These are phyloP conservation scores for Drechslerella stenobrocha DNA, from an alignment of 2,329 filamentous ascomycete species.

Conservation along the genomic window DNA sequence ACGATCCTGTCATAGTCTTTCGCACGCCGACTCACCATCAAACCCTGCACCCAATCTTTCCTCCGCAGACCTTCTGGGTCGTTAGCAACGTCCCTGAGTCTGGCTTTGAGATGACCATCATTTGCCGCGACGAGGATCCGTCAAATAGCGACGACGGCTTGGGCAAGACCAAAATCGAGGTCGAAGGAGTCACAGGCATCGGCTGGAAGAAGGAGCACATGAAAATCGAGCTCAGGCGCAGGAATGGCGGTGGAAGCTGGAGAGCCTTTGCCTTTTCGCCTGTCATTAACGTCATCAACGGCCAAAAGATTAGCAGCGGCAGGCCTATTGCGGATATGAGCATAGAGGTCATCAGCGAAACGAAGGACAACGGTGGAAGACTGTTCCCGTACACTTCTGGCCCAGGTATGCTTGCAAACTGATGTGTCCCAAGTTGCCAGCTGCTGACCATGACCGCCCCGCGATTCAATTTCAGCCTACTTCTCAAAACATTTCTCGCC, in stretches of 20 bases:
- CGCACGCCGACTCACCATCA: slow-evolving; percentile 44
- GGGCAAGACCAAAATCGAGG: slow-evolving; percentile 40
- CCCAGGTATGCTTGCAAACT: slow-evolving; percentile 13
- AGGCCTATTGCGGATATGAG: slow-evolving; percentile 40
- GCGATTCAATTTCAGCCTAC: slow-evolving; percentile 11
- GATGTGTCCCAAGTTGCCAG: not conserved
- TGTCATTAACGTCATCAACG: slow-evolving; percentile 42
- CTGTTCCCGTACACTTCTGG: slow-evolving; percentile 37
- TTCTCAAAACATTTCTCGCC: slow-evolving; percentile 47
- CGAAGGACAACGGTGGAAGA: slow-evolving; percentile 33
- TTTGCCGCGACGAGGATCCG: slow-evolving; percentile 39
- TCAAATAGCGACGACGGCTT: slow-evolving; percentile 41
- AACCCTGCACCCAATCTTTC: slow-evolving; percentile 38
- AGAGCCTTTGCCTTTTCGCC: slow-evolving; percentile 43
- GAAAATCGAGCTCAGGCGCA: slow-evolving; percentile 36
- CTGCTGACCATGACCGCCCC: not conserved
- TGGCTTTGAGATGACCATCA: slow-evolving; percentile 38
- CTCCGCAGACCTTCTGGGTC: slow-evolving; percentile 43
- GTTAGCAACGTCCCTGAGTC: slow-evolving; percentile 41
- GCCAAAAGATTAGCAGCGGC: slow-evolving; percentile 42
- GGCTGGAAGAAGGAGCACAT: slow-evolving; percentile 48
- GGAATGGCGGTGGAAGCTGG: slow-evolving; percentile 40
- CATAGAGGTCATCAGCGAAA: slow-evolving; percentile 40
- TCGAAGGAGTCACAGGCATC: slow-evolving; percentile 26
- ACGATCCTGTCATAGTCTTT: slow-evolving; percentile 44